phyloP scores from a whole-genome alignment of 2,329 filamentous ascomycete genomes.

The Fusarium palustre region DNA sequence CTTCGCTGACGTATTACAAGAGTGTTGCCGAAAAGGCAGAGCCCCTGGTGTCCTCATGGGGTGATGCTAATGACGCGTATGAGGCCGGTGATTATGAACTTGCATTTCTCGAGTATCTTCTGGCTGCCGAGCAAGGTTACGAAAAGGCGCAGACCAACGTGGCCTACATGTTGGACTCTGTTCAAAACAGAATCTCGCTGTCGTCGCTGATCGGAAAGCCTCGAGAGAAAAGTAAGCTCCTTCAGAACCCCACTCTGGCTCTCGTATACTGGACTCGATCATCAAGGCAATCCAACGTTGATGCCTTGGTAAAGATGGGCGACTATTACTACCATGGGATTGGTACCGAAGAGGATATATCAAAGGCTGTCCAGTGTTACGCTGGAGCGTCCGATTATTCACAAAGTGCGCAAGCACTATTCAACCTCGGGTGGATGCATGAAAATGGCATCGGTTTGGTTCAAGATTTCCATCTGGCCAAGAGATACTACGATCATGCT shows the following conservation, averaged over 20 bases:
- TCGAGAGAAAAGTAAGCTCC: slow-evolving; percentile 51
- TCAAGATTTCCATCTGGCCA: slow-evolving; percentile 97
- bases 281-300: slow-evolving; percentile 90
- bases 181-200: slow-evolving; percentile 61
- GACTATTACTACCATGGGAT: slow-evolving; percentile 93
- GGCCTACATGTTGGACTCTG: slow-evolving; percentile 84
- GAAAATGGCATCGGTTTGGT: slow-evolving; percentile 93
- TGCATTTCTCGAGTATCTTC: slow-evolving; percentile 83
- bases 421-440: slow-evolving; percentile 99
- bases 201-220: slow-evolving; percentile 62
- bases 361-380: slow-evolving; percentile 94
- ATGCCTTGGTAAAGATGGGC: slow-evolving; percentile 96
- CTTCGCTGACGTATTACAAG: slow-evolving; percentile 86
- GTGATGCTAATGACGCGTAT: slow-evolving; percentile 85
- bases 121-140: slow-evolving; percentile 93
- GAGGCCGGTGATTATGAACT: slow-evolving; percentile 81
- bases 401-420: slow-evolving; percentile 93
- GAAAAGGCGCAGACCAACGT: slow-evolving; percentile 92
- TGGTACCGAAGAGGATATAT: slow-evolving; percentile 76
- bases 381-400: slow-evolving; percentile 90
- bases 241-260: slow-evolving; percentile 71
- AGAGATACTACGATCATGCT: slow-evolving; percentile 94
- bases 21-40: slow-evolving; percentile 80
- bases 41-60: slow-evolving; percentile 79
- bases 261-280: slow-evolving; percentile 96